A percentile compares a stretch with the other conserved stretches of the same genome.
Evolutionary conservation across 1,284 basidiomycete species (phyloP).

Genomic region (Apiotrichum sp.): DNA sequence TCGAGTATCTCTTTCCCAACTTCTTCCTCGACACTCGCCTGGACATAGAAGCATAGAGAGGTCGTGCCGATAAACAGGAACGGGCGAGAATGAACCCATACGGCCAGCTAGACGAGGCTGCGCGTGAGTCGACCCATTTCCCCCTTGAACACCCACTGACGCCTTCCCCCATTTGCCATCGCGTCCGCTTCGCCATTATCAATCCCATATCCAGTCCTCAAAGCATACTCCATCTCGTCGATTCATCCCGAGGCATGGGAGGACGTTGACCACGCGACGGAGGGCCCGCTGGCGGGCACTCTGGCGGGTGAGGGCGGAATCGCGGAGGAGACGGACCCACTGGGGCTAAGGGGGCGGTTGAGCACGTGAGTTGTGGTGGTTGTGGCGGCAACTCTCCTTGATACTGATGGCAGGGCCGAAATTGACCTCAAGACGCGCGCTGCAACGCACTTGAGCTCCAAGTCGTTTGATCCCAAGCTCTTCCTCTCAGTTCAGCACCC

Average conservation of each 20-base stretch:
- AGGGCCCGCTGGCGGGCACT: conserved; percentile 39
- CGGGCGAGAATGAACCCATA: background rate
- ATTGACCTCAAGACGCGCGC: conserved; percentile 50
- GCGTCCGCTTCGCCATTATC: background rate
- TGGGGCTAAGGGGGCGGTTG: conserved; percentile 38
- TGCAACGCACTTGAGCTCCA: conserved; percentile 75
- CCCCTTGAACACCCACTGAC: too few species aligned
- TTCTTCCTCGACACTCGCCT: too few species aligned
- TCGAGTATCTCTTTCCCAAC: too few species aligned
- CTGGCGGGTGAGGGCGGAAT: conserved; percentile 30
- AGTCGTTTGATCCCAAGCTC: conserved; percentile 90
- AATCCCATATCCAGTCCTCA: conserved; percentile 32
- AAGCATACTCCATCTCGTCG: conserved; percentile 45
- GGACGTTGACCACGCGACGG: conserved; percentile 43
- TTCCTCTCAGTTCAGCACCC: conserved; percentile 91
- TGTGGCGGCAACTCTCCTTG: too few species aligned
- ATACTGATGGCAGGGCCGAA: conserved; percentile 20
- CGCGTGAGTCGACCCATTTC: background rate
- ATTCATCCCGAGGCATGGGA: conserved; percentile 45
- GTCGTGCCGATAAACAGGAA: too few species aligned
- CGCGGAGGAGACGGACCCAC: conserved; percentile 43
- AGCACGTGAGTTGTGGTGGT: conserved; percentile 28
- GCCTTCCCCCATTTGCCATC: background rate
- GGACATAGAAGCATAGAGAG: too few species aligned
- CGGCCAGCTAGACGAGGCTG: background rate